Percentiles rank a stretch among this genome's conserved stretches.
Conservation (phyloP, 73 alveolate genomes). For the Symbiodinium pilosum region DNA sequence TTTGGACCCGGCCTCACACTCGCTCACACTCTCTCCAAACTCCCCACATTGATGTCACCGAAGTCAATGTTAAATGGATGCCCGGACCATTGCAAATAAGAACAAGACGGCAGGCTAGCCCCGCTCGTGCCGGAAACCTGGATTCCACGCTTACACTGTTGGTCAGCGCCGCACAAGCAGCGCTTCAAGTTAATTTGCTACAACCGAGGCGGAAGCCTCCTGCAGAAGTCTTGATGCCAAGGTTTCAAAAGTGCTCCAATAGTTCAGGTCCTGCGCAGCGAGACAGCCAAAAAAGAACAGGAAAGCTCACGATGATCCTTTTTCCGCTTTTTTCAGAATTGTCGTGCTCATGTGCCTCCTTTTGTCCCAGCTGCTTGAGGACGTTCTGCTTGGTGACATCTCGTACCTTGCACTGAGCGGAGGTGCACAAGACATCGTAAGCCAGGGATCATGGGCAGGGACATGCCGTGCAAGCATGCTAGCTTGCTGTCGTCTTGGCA, state of each 20-base stretch:
- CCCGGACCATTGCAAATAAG: neutral
- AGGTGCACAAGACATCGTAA: neutral
- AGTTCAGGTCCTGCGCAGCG: constrained; percentile 1
- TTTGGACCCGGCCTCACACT: constrained; percentile 69
- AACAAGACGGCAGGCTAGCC: neutral
- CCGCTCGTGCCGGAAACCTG: neutral
- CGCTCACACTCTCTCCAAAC: too few species aligned
- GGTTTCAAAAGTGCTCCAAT: constrained; percentile 37
- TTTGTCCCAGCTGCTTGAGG: constrained; percentile 52
- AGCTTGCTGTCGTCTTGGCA: neutral
- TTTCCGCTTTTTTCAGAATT: too few species aligned
- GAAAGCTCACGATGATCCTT: neutral
- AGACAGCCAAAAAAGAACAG: neutral
- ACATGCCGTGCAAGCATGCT: neutral
- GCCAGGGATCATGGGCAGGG: neutral
- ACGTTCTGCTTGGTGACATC: constrained; percentile 58
- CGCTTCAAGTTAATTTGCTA: too few species aligned
- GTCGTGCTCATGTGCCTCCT: constrained; percentile 32
- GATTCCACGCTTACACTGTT: neutral
- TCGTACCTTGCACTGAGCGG: constrained; percentile 40
- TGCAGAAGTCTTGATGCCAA: constrained; percentile 11
- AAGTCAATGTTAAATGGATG: too few species aligned
- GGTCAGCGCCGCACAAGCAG: too few species aligned
- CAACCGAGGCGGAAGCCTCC: constrained; percentile 28
- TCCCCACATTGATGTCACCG: too few species aligned